Evolutionary conservation across 192 early-diverging fungal species (phyloP), one percentile per base, ranked within the genome.

Genomic region (Geosiphon pyriformis): DNA sequence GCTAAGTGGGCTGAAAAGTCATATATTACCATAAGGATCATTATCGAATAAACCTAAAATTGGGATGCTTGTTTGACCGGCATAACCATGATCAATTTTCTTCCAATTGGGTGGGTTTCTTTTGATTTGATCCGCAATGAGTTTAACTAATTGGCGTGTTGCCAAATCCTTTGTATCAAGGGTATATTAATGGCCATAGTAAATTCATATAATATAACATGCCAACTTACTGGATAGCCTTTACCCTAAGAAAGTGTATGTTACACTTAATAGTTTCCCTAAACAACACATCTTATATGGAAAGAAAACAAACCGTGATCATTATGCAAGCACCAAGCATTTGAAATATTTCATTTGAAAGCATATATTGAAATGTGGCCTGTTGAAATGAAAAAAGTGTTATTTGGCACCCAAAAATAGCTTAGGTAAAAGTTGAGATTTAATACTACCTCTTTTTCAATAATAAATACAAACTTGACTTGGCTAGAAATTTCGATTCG

Each of bases 291-390:
- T 32, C 8, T 35, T 34, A 20, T 26, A 29, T 6, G 8, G 59
- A 42, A 42, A 42, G 37, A 10, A 42, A 30, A 60, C 68, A 0
- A 12, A 70, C 60, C 20, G 68, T 70, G 33, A 70, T 59, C 15
- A 69, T 18, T 8, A 69, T 53, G 23, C 68, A 69, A 11, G 58
- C 30, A 7, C 49, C 32, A 30, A 70, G 32, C 29, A 29, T 6
- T n/a, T 59, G 18, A n/a, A 42, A 53, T 22, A 62, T 54, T 22
- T 32, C 23, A 26, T 27, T 61, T 12, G 68, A 70, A 22, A 70
- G 22, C 7, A 70, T 18, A 35, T 70, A 61, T 47, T 53, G 68
- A 53, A 70, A 70, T n/a, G 68, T 69, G 15, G 68, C 68, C 68
- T 69, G 30, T 42, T 42, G 15, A 42, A 42, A 42, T 42, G 7